Conservation (phyloP, 2,329 filamentous ascomycete genomes). For the Penicillium freii region DNA sequence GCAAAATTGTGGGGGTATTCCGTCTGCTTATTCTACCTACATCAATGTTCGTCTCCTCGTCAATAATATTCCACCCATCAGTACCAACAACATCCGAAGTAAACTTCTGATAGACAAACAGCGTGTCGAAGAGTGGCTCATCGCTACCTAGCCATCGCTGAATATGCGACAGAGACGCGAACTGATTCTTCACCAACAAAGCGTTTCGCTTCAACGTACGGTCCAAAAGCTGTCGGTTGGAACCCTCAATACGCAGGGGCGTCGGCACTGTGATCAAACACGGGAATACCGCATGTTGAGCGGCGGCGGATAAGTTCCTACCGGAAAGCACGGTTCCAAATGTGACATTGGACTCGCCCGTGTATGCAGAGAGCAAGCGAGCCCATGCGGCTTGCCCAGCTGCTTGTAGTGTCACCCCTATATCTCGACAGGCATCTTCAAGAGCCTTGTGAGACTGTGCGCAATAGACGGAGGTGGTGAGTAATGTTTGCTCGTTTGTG, state of each 20-base stretch:
- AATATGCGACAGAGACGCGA: slow-evolving; percentile 67
- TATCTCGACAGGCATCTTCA: slow-evolving; percentile 54
- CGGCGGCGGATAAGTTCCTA: slow-evolving; percentile 58
- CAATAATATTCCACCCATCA: slow-evolving; percentile 57
- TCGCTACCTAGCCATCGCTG: slow-evolving; percentile 68
- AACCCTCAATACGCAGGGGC: slow-evolving; percentile 54
- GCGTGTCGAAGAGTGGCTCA: slow-evolving; percentile 72
- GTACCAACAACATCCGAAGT: slow-evolving; percentile 22
- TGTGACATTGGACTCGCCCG: slow-evolving; percentile 69
- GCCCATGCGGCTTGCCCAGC: slow-evolving; percentile 77
- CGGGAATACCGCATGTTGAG: slow-evolving; percentile 65
- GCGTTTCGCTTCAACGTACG: slow-evolving; percentile 66
- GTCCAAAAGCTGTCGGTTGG: slow-evolving; percentile 58
- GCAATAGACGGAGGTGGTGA: slow-evolving; percentile 40
- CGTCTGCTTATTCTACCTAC: slow-evolving; percentile 28
- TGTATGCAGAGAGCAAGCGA: slow-evolving; percentile 69
- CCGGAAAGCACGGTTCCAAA: slow-evolving; percentile 83
- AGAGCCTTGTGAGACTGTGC: slow-evolving; percentile 48
- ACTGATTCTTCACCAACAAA: slow-evolving; percentile 66
- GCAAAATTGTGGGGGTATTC: background rate
- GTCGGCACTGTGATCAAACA: slow-evolving; percentile 81
- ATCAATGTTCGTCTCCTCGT: slow-evolving; percentile 69
- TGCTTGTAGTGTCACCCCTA: slow-evolving; percentile 72
- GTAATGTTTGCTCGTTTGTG: slow-evolving; percentile 33
- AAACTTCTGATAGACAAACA: slow-evolving; percentile 77